Conservation (phyloP, 768 basidiomycete genomes). For the Leccinum broughii region DNA sequence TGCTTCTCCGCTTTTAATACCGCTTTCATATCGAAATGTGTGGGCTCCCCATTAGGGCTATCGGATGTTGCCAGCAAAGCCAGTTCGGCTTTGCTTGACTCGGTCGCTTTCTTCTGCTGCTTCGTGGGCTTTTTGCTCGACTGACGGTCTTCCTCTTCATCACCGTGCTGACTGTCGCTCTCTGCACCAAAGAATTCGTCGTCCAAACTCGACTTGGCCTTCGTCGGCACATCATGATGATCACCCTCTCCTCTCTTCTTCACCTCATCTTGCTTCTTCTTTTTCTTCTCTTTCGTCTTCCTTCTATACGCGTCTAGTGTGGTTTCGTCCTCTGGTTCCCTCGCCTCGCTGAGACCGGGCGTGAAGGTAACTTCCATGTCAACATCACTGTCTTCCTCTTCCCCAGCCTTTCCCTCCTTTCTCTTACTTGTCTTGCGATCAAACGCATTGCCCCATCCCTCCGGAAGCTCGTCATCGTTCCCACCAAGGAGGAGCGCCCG, state of each 20-base stretch:
- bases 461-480: conserved; percentile 68
- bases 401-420: background rate
- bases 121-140: conserved; percentile 26
- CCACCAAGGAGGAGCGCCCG: conserved; percentile 75
- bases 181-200: conserved; percentile 80
- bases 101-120: conserved; percentile 16
- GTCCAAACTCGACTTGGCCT: conserved; percentile 13
- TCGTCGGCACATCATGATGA: conserved; percentile 22
- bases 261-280: conserved; percentile 70
- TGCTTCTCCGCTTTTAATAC: conserved; percentile 85
- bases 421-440: conserved; percentile 17
- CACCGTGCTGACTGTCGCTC: conserved; percentile 26
- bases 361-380: conserved; percentile 97
- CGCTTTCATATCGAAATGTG: conserved; percentile 90
- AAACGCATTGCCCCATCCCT: conserved; percentile 72
- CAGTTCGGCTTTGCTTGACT: conserved; percentile 53
- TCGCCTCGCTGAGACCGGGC: conserved; percentile 69
- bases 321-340: conserved; percentile 69
- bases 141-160: conserved; percentile 27
- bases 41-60: conserved; percentile 51
- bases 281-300: conserved; percentile 87
- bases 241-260: conserved; percentile 39
- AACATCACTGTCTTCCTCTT: conserved; percentile 45
- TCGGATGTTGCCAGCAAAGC: conserved; percentile 61
- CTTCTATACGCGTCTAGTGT: conserved; percentile 87